Evolutionary conservation across 2,329 filamentous ascomycete species (phyloP).

Genomic region (Hypocrella siamensis): DNA sequence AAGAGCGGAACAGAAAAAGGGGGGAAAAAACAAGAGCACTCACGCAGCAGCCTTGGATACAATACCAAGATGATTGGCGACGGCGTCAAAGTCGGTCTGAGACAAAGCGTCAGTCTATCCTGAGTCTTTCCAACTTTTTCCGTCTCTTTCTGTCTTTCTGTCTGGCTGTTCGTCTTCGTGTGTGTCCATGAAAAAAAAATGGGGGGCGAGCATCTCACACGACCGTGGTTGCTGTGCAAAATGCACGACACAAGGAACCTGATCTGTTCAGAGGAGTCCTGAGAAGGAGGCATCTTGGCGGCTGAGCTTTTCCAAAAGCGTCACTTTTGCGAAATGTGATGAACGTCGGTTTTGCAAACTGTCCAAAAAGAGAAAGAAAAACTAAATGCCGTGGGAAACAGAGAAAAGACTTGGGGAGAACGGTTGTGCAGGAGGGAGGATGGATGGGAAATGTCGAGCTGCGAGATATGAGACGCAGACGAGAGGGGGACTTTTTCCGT

Average conservation of each 20-base stretch:
- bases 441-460: too few species aligned
- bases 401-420: too few species aligned
- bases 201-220: constrained; percentile 24
- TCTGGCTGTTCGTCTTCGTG: constrained; percentile 4
- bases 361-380: too few species aligned
- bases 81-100: constrained; percentile 49
- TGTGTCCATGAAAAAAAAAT: background rate
- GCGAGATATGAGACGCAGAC: too few species aligned
- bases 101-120: background rate
- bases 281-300: constrained; percentile 7
- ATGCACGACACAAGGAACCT: constrained; percentile 54
- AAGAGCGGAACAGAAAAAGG: too few species aligned
- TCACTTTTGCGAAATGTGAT: background rate
- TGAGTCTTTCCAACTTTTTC: too few species aligned
- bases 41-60: constrained; percentile 55
- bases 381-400: too few species aligned
- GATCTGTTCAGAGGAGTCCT: constrained; percentile 39
- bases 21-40: too few species aligned
- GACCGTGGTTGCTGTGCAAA: constrained; percentile 40
- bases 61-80: constrained; percentile 48
- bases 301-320: background rate
- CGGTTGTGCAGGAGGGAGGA: too few species aligned
- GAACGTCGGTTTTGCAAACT: background rate
- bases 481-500: too few species aligned
- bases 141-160: too few species aligned